A percentile compares a stretch with the other conserved stretches of the same genome.
These are phyloP conservation scores for Delitschia confertaspora DNA, from an alignment of 495 filamentous ascomycete genomes.

Conservation along the genomic window DNA sequence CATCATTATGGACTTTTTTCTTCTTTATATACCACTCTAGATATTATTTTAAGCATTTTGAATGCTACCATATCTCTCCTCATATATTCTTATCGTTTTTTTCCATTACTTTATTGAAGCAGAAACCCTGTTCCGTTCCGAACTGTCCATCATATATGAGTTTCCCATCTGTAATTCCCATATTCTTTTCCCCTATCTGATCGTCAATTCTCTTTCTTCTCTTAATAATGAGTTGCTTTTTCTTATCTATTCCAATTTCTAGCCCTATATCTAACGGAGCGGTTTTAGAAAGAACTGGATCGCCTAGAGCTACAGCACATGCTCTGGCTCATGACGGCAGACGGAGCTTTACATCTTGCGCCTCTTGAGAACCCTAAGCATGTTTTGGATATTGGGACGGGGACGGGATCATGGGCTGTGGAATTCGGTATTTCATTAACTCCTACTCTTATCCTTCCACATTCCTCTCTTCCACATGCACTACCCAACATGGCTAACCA, in stretches of 20 bases:
- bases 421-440: slow-evolving; percentile 16
- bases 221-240: neutral
- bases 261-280: neutral
- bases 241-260: neutral
- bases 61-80: too few relatives aligned
- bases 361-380: slow-evolving; percentile 28
- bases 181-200: too few relatives aligned
- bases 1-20: too few relatives aligned
- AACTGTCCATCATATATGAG: too few relatives aligned
- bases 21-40: too few relatives aligned
- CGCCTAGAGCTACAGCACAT: slow-evolving; percentile 55
- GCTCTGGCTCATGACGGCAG: slow-evolving; percentile 45
- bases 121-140: too few relatives aligned
- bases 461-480: neutral
- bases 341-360: slow-evolving; percentile 47
- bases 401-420: slow-evolving; percentile 23
- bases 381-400: slow-evolving; percentile 22
- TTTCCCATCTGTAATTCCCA: too few relatives aligned
- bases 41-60: too few relatives aligned
- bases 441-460: too few relatives aligned
- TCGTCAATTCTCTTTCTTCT: neutral
- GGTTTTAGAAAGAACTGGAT: slow-evolving; percentile 13
- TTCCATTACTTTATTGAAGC: too few relatives aligned
- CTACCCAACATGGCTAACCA: neutral
- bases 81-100: too few relatives aligned